Evolutionary conservation across 352 stramenopile species (phyloP).

Genomic region (Aphanomyces invadans): DNA sequence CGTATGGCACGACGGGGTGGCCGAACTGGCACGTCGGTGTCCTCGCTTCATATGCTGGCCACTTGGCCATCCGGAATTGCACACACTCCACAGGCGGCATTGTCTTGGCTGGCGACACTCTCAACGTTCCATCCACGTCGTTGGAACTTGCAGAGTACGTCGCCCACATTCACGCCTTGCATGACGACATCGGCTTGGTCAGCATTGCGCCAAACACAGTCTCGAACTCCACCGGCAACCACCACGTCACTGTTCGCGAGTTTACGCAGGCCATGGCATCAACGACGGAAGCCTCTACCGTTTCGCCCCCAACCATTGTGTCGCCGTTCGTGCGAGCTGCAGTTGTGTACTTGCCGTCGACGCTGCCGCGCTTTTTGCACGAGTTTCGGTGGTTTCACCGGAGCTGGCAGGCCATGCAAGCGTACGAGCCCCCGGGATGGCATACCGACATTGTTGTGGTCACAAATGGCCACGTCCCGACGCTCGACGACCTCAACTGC

Average conservation of each 20-base stretch:
- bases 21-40: slow-evolving; percentile 19
- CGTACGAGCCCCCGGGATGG: neutral
- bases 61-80: slow-evolving; percentile 13
- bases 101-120: neutral
- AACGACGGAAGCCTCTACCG: neutral
- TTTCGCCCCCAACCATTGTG: too few species aligned
- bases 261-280: neutral
- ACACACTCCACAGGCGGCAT: neutral
- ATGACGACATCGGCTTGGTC: slow-evolving; percentile 3
- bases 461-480: neutral
- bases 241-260: neutral
- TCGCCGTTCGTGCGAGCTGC: slow-evolving; percentile 12
- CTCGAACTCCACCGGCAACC: neutral
- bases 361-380: neutral
- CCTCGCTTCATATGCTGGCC: neutral
- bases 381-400: slow-evolving; percentile 14
- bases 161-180: slow-evolving; percentile 9
- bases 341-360: slow-evolving; percentile 6
- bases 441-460: slow-evolving; percentile 12
- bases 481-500: slow-evolving; percentile 11
- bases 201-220: neutral
- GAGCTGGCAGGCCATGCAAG: neutral
- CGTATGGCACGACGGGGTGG: slow-evolving; percentile 17
- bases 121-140: neutral
- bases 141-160: neutral